These are phyloP conservation scores for Entonaema liquescens DNA, from an alignment of 495 filamentous ascomycete species.

Conservation along the genomic window DNA sequence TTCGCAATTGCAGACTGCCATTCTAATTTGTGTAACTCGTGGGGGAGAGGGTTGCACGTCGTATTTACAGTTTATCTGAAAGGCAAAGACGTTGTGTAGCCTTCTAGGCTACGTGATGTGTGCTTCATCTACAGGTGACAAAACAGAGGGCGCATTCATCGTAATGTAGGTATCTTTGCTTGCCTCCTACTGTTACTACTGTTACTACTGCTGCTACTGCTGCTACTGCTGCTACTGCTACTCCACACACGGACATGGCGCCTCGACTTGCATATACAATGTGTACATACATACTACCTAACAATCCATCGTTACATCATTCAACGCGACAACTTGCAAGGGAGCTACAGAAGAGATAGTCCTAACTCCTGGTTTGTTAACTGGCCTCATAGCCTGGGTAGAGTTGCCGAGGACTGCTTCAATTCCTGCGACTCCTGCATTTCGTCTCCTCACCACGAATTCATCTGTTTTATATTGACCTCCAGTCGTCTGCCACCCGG, in stretches of 20 bases:
- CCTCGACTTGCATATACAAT: conserved; percentile 17
- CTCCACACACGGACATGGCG: conserved; percentile 22
- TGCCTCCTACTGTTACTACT: not conserved
- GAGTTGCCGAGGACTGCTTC: conserved; percentile 30
- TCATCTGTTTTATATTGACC: conserved; percentile 43
- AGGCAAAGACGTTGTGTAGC: conserved; percentile 31
- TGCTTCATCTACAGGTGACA: conserved; percentile 13
- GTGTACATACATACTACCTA: conserved; percentile 27
- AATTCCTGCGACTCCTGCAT: conserved; percentile 17
- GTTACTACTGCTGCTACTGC: not conserved
- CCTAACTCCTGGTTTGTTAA: conserved; percentile 21
- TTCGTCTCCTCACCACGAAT: conserved; percentile 32
- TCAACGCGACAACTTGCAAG: conserved; percentile 31
- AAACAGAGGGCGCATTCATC: conserved; percentile 2
- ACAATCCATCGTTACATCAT: conserved; percentile 42
- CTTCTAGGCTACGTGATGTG: conserved; percentile 25
- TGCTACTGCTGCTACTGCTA: not conserved
- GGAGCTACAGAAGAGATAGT: conserved; percentile 34
- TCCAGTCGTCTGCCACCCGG: conserved; percentile 24
- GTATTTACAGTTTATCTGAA: conserved; percentile 33
- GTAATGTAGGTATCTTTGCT: conserved; percentile 3
- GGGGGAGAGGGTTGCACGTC: conserved; percentile 32
- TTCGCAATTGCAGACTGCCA: conserved; percentile 36
- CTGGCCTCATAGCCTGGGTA: conserved; percentile 4
- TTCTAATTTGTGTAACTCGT: conserved; percentile 34